Conservation (phyloP, 768 basidiomycete species). For the Trametes cubensis region DNA sequence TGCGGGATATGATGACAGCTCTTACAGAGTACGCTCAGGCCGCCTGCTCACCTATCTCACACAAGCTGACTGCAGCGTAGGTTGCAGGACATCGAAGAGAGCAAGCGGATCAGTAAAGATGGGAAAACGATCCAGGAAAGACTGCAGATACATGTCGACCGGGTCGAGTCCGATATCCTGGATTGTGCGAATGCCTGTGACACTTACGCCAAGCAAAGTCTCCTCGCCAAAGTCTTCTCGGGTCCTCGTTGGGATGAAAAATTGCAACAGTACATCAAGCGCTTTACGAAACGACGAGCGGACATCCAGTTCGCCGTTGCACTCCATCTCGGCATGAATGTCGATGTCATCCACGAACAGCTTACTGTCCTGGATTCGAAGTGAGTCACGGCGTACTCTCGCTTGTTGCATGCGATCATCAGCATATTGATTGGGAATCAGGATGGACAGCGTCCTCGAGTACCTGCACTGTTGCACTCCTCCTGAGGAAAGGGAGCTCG, state of each 20-base stretch:
- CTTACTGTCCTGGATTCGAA: conserved; percentile 21
- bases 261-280: conserved; percentile 30
- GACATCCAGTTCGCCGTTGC: conserved; percentile 37
- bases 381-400: conserved; percentile 5
- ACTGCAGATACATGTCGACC: conserved; percentile 34
- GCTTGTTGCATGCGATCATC: too few species aligned
- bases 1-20: conserved; percentile 52
- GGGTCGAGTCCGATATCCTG: conserved; percentile 36
- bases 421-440: neutral
- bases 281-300: conserved; percentile 30
- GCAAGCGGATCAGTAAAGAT: conserved; percentile 34
- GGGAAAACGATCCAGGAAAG: conserved; percentile 40
- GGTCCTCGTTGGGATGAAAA: conserved; percentile 34
- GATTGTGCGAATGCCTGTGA: conserved; percentile 38
- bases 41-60: neutral
- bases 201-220: conserved; percentile 36
- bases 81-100: conserved; percentile 37
- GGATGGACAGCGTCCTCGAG: conserved; percentile 3
- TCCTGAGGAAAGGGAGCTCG: conserved; percentile 12
- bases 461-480: neutral
- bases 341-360: conserved; percentile 28
- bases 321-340: conserved; percentile 32
- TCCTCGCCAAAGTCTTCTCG: conserved; percentile 33
- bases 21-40: conserved; percentile 45
- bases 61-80: conserved; percentile 23